These are phyloP conservation scores for Pontederia paniculata DNA, from an alignment of 176 grass and related monocot genomes.

Conservation along the genomic window DNA sequence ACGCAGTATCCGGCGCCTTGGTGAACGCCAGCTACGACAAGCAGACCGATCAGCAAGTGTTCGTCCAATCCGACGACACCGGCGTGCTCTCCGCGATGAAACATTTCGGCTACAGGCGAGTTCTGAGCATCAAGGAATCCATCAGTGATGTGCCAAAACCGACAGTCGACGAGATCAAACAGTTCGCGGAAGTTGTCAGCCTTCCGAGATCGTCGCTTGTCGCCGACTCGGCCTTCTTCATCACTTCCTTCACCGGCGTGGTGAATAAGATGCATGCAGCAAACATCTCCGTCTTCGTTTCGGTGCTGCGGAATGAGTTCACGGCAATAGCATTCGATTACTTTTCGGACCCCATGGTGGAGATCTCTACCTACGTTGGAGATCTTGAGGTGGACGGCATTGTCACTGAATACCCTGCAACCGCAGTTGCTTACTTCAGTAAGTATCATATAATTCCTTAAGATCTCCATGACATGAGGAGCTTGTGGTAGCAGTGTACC, in stretches of 20 bases:
- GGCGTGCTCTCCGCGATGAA: constrained; percentile 54
- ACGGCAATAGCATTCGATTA: constrained; percentile 62
- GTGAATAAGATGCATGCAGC: constrained; percentile 33
- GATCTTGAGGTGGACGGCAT: constrained; percentile 41
- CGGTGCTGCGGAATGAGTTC: constrained; percentile 81
- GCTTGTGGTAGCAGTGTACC: not conserved
- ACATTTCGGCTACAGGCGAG: constrained; percentile 33
- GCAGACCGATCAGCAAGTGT: constrained; percentile 36
- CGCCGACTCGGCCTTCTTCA: constrained; percentile 44
- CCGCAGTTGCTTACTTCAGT: constrained; percentile 68
- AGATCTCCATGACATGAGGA: not conserved
- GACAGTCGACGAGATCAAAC: constrained; percentile 51
- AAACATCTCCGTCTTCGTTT: constrained; percentile 51
- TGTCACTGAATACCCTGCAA: constrained; percentile 68
- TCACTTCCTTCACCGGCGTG: constrained; percentile 43
- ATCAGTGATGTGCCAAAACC: constrained; percentile 44
- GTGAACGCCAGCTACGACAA: constrained; percentile 63
- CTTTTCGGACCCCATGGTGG: constrained; percentile 61
- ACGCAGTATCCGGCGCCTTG: constrained; percentile 50
- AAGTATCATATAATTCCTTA: constrained; percentile 14
- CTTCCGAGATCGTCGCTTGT: constrained; percentile 37
- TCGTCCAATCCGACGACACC: constrained; percentile 69
- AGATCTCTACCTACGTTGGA: constrained; percentile 44
- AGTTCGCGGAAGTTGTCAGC: constrained; percentile 35
- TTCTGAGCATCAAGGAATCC: constrained; percentile 33